Base-by-base conservation (phyloP, 2,329 filamentous ascomycete species). In the Trichoderma lentiforme region DNA sequence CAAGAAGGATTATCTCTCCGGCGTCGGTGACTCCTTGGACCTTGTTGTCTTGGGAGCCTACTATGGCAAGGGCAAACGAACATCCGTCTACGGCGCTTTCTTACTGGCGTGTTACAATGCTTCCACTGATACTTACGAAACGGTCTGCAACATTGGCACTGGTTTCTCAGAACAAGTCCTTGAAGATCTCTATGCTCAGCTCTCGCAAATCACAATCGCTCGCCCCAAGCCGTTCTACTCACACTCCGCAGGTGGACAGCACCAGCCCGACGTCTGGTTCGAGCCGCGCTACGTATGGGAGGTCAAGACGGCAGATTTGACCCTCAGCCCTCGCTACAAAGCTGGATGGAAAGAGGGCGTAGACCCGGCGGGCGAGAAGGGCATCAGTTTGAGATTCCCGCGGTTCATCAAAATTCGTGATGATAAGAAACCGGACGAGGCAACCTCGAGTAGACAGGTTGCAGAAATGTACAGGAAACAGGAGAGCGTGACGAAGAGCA, bases 181-280 rank as follows among this genome's bases (percentile, higher is more conserved):
- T n/a, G 93, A 97, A 78, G 92, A 95, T 43, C 86, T 98, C 15
- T 90, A 98, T 84, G 85, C 88, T 28, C 86, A 91, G 66, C 90
- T 99, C 32, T 91, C 89, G 0, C 87, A 90, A 9, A 90, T 94
- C 64, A 90, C 92, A 75, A 99, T 99, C 76, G 94, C 97, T 79
- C 90, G 91, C 1, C 89, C 95, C 1, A 99, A 99, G 79, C 96
- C 96, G 0, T 99, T 97, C 81, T 99, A 98, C 82, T 87, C 90
- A 1, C 96, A 99, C 81, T 94, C 92, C 4, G 84, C 87, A 0
- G 93, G 93, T 65, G 90, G 90, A 64, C 95, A 97, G 82, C 94
- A 98, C 80, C 96, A 99, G 81, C 96, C 96, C 1, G 96, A 99
- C 80, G 94, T 99, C 47, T 99, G 96, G 96, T 96, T 99, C 80